Conservation (phyloP, 805 yeast species). For the Candida yuanshanica region DNA sequence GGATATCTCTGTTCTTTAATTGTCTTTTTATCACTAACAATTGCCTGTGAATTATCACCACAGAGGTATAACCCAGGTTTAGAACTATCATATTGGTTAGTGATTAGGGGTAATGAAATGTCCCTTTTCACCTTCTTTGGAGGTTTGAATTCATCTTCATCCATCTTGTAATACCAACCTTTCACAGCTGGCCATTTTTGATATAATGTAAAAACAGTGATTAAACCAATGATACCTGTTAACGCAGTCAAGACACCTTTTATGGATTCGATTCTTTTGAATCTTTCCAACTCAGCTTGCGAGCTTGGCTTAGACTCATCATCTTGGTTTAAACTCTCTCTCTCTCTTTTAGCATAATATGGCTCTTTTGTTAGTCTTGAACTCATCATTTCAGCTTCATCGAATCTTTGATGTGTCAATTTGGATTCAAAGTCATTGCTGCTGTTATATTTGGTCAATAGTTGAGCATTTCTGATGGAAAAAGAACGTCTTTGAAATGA, state of each 20-base stretch:
- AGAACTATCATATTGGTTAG: constrained; percentile 29
- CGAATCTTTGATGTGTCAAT: neutral
- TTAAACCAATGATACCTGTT: constrained; percentile 6
- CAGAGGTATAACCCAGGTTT: constrained; percentile 59
- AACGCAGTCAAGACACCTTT: constrained; percentile 18
- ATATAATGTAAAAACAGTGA: constrained; percentile 4
- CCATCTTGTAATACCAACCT: constrained; percentile 26
- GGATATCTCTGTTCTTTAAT: constrained; percentile 44
- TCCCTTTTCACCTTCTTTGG: constrained; percentile 20
- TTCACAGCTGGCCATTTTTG: constrained; percentile 21
- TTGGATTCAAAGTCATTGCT: neutral
- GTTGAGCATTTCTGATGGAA: neutral
- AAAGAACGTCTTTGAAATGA: neutral
- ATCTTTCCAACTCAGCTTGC: constrained; percentile 14
- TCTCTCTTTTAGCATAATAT: neutral
- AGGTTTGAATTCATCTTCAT: constrained; percentile 18
- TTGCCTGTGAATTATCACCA: constrained; percentile 46
- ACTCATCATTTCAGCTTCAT: neutral
- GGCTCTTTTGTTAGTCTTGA: neutral
- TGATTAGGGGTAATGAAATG: constrained; percentile 27
- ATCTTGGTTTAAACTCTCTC: too few relatives aligned
- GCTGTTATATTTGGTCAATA: neutral
- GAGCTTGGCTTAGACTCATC: constrained; percentile 1
- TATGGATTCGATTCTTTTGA: constrained; percentile 14
- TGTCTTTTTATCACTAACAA: constrained; percentile 26